A percentile compares a stretch with the other conserved stretches of the same genome.
Evolutionary conservation across 2,329 filamentous ascomycete genomes (phyloP).

Genomic region (Cordyceps cicadae): DNA sequence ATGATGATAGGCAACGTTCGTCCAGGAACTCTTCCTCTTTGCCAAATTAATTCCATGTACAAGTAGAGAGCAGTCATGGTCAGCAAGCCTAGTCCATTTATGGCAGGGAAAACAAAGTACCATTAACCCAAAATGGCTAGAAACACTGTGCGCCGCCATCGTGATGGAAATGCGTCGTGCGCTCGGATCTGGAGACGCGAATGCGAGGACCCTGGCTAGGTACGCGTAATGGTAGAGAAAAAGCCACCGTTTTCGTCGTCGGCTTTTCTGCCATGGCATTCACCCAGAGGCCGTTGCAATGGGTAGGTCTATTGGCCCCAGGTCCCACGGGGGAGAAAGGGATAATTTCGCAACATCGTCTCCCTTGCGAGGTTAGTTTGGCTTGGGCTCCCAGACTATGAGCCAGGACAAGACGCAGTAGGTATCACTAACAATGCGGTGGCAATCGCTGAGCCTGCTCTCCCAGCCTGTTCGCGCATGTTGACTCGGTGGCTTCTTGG

Average conservation of each 20-base stretch:
- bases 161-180: background rate
- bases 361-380: no score
- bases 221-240: background rate
- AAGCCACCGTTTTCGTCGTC: no score
- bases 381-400: no score
- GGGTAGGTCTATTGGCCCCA: background rate
- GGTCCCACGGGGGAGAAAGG: background rate
- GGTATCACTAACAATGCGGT: background rate
- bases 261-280: no score
- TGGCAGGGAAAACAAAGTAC: no score
- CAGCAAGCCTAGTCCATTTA: background rate
- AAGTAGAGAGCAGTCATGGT: no score
- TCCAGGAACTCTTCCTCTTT: background rate
- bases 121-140: background rate
- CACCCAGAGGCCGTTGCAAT: no score
- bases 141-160: background rate
- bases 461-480: background rate
- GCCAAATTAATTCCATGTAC: no score
- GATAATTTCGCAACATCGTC: no score
- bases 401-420: no score
- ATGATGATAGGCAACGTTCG: slow-evolving; percentile 2
- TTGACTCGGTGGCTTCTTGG: background rate
- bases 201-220: background rate
- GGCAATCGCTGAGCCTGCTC: background rate
- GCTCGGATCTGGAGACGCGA: slow-evolving; percentile 1